Conservation (phyloP, 1,284 basidiomycete species). For the Phellopilus nigrolimitatus region DNA sequence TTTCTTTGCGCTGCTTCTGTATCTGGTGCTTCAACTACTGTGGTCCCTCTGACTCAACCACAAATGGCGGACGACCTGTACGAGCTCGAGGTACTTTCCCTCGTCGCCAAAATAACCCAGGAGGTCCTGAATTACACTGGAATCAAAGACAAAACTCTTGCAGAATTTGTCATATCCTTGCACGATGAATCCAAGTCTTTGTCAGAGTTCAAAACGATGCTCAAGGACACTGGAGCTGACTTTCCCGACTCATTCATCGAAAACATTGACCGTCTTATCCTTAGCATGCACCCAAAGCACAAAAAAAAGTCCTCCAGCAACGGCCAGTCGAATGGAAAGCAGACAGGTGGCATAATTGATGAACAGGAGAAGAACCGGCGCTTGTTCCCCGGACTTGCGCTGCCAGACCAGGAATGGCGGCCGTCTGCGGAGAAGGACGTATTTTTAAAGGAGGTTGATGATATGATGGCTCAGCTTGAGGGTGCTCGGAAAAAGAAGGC, state of each 20-base stretch:
- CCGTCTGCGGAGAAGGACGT: constrained; percentile 55
- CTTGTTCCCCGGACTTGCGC: constrained; percentile 88
- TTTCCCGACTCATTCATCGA: constrained; percentile 89
- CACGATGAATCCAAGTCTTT: constrained; percentile 82
- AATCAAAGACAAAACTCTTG: constrained; percentile 85
- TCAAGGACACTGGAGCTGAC: constrained; percentile 77
- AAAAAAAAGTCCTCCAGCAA: constrained; percentile 59
- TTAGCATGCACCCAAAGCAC: constrained; percentile 94
- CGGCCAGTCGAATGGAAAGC: constrained; percentile 41
- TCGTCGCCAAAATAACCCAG: constrained; percentile 85
- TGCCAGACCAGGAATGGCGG: constrained; percentile 71
- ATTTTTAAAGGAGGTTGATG: constrained; percentile 77
- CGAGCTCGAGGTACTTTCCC: constrained; percentile 85
- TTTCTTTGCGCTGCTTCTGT: background rate
- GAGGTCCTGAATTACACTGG: constrained; percentile 86
- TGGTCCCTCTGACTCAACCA: background rate
- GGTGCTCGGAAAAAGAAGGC: constrained; percentile 59
- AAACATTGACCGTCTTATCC: constrained; percentile 91
- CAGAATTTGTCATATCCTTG: constrained; percentile 92
- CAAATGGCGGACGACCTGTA: constrained; percentile 77
- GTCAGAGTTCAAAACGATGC: constrained; percentile 76
- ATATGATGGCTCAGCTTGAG: constrained; percentile 78
- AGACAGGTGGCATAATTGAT: constrained; percentile 33
- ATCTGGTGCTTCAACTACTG: constrained; percentile 9
- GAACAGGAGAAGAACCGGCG: constrained; percentile 77